These are phyloP conservation scores for Fomitopsis pulvina DNA, from an alignment of 768 basidiomycete genomes.

Conservation along the genomic window DNA sequence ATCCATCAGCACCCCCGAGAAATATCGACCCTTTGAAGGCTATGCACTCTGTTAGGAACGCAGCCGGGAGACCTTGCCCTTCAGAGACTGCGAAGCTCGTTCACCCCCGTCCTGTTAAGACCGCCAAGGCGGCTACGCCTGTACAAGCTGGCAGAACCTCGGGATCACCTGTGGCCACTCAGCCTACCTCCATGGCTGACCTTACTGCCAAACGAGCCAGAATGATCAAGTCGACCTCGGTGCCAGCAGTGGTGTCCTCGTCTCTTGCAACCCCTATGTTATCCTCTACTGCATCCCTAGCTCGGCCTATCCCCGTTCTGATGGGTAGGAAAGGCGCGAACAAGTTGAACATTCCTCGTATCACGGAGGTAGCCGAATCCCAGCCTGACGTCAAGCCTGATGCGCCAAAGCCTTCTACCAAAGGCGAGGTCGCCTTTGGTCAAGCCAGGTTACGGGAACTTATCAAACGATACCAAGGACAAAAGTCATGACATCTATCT, in stretches of 20 bases:
- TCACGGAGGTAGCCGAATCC: conserved; percentile 16
- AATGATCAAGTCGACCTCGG: conserved; percentile 55
- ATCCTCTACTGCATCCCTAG: conserved; percentile 73
- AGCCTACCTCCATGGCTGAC: conserved; percentile 10
- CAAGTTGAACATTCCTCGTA: conserved; percentile 11
- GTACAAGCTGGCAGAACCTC: neutral
- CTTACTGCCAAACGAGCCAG: conserved; percentile 21
- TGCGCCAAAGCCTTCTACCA: neutral
- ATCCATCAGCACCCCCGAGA: neutral
- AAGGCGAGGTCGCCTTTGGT: conserved; percentile 58
- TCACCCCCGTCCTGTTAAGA: neutral
- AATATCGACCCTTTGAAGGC: neutral
- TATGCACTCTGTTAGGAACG: neutral
- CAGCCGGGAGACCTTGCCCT: neutral
- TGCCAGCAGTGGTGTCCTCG: conserved; percentile 62
- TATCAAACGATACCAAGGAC: conserved; percentile 74
- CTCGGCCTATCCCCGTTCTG: conserved; percentile 33
- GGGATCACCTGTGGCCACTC: no score
- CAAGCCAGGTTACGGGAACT: conserved; percentile 71
- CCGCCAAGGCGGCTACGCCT: conserved; percentile 1
- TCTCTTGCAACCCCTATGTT: conserved; percentile 69
- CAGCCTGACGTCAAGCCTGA: conserved; percentile 11
- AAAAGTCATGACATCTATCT: conserved; percentile 2
- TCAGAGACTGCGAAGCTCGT: neutral
- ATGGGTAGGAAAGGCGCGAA: conserved; percentile 11